Base-by-base conservation (phyloP, 1,139 yeast species). In the Geotrichum macrosporum region DNA sequence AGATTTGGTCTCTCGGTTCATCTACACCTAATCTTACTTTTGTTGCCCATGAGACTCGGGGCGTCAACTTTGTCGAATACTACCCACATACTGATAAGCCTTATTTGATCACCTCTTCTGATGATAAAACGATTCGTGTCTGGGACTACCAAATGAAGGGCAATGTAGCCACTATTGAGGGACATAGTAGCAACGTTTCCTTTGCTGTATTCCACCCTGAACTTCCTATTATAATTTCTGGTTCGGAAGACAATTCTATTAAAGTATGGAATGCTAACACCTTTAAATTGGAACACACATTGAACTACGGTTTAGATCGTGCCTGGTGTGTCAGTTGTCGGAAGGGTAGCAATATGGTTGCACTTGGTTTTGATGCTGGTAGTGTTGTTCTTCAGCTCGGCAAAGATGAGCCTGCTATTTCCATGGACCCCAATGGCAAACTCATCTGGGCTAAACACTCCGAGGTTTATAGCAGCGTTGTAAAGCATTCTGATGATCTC, bases 131-230 rank as follows among this genome's bases (percentile, higher is more conserved):
- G 1, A 81, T 88, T 56, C 84, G 86, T 61, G 76, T 92, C 46
- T 92, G 97, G 96, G 98, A 92, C 69, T 92, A 92, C 64, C 98
- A 92, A 73, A 88, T 97, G 40, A 92, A 92, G 71, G 80, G 95
- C 5, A 84, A 94, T 64, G 95, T 92, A 47, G 96, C 97, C 12
- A 83, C 94, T 22, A 75, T 92, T 60, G 94, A 84, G 63, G 98
- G 96, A 33, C 98, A 92, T 64, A 74, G 87, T 57, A 78, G 94
- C 45, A 92, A 92, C 65, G 98, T 92, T 41, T 87, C 96, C 19
- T 92, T 87, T 71, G 98, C 98, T 9, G 78, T 88, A 42, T 92
- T 88, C 80, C 98, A 92, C 66, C 95, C 96, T 16, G 95, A 92
- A 61, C 75, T 92, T 60, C 98, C 98, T 27, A 73, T 92, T 63